Evolutionary conservation across 1,284 basidiomycete species (phyloP).

Genomic region (Sporisorium scitamineum): DNA sequence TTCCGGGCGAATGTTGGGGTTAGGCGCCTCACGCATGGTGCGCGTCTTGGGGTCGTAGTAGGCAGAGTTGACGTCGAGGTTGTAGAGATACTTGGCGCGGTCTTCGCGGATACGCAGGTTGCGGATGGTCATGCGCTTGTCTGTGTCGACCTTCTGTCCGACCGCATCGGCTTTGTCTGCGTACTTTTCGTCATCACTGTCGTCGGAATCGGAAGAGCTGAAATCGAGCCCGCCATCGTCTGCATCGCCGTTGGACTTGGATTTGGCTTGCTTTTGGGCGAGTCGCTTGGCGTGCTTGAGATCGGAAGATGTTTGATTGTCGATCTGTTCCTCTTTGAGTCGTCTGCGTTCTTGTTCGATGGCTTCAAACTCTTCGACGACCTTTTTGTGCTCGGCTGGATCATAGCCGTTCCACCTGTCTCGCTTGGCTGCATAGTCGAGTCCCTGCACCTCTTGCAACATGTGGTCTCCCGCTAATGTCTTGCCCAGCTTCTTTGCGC

Average conservation of each 20-base stretch:
- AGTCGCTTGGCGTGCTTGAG: constrained; percentile 79
- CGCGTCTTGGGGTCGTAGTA: constrained; percentile 99
- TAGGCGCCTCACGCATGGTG: constrained; percentile 97
- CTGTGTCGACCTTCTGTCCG: constrained; percentile 96
- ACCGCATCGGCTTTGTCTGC: constrained; percentile 97
- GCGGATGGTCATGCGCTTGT: constrained; percentile 96
- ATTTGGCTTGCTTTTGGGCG: constrained; percentile 78
- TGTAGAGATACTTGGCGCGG: constrained; percentile 98
- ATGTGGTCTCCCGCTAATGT: constrained; percentile 92
- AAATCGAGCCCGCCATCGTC: constrained; percentile 72
- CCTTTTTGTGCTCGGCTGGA: constrained; percentile 81
- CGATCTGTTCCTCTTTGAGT: constrained; percentile 93
- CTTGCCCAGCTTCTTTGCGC: constrained; percentile 91
- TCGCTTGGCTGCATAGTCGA: constrained; percentile 87
- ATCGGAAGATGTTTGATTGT: constrained; percentile 79
- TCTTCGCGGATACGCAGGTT: constrained; percentile 99
- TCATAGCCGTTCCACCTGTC: constrained; percentile 99
- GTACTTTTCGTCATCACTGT: constrained; percentile 73
- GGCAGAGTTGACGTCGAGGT: constrained; percentile 92
- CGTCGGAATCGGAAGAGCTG: constrained; percentile 82
- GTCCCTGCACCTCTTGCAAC: constrained; percentile 78
- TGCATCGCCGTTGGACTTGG: constrained; percentile 28
- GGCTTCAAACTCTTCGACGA: constrained; percentile 90
- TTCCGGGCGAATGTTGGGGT: constrained; percentile 80
- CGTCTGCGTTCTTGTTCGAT: constrained; percentile 90